Percentiles rank a stretch among this genome's conserved stretches.
phyloP scores from a whole-genome alignment of 116 monocot genomes.

The Papilionanthe hybrid region DNA sequence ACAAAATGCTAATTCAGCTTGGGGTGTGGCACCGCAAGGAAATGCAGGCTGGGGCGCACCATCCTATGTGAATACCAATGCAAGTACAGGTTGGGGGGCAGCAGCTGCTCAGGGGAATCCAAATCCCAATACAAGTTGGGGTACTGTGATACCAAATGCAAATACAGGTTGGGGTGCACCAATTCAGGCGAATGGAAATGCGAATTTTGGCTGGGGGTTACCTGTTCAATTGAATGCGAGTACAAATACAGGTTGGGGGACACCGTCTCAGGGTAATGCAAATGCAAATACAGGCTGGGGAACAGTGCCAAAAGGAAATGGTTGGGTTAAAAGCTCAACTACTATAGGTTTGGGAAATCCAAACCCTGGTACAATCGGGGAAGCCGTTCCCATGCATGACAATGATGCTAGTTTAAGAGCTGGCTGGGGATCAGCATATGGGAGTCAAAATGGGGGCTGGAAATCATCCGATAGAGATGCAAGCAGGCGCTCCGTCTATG shows the following conservation, averaged over 20 bases:
- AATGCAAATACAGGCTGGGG: slow-evolving; percentile 35
- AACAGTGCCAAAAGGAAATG: slow-evolving; percentile 11
- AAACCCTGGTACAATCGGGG: not conserved
- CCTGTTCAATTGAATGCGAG: slow-evolving; percentile 27
- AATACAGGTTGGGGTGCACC: slow-evolving; percentile 12
- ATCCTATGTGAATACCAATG: no score
- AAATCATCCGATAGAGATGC: slow-evolving; percentile 2
- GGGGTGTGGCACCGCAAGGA: slow-evolving; percentile 17
- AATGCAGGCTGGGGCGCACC: slow-evolving; percentile 6
- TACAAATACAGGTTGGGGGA: slow-evolving; percentile 35
- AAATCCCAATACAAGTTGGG: slow-evolving; percentile 4
- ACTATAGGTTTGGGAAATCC: no score
- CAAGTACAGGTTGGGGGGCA: slow-evolving; percentile 27
- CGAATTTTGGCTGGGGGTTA: not conserved
- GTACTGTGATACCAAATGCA: slow-evolving; percentile 8
- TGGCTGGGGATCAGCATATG: slow-evolving; percentile 1
- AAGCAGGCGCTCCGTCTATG: not conserved
- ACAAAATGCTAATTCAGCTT: slow-evolving; percentile 12
- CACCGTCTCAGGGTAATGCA: slow-evolving; percentile 25
- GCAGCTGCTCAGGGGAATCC: slow-evolving; percentile 18
- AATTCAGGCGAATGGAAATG: slow-evolving; percentile 22
- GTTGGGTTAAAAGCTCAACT: not conserved
- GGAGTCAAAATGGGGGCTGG: not conserved
- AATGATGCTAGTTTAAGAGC: not conserved
- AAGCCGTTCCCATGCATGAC: not conserved